A percentile compares a stretch with the other conserved stretches of the same genome.
Conservation (phyloP, 768 basidiomycete species). For the Phylloporus sp. region DNA sequence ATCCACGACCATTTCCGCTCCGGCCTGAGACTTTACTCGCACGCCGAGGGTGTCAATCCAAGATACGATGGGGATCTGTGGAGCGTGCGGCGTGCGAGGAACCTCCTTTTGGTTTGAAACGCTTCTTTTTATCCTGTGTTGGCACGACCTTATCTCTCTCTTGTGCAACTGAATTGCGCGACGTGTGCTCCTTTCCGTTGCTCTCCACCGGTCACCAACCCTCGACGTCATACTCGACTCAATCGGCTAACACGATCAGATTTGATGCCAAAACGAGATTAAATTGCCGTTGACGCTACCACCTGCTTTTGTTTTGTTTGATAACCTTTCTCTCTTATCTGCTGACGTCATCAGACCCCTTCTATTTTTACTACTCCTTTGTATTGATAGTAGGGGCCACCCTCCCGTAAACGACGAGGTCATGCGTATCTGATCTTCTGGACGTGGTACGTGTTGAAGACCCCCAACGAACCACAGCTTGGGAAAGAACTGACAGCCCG, state of each 20-base stretch:
- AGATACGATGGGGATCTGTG: conserved; percentile 6
- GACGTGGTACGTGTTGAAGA: neutral
- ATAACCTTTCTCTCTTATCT: neutral
- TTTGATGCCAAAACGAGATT: neutral
- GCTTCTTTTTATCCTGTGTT: neutral
- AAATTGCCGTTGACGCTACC: neutral
- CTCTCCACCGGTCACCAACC: conserved; percentile 1
- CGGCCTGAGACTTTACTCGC: neutral
- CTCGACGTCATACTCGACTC: conserved; percentile 6
- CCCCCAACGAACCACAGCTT: neutral
- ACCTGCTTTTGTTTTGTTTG: neutral
- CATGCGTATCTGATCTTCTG: neutral
- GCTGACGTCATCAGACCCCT: neutral
- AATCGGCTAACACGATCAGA: neutral
- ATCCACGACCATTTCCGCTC: conserved; percentile 17
- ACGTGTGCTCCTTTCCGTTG: conserved; percentile 2
- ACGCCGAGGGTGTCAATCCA: conserved; percentile 8
- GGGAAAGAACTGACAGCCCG: neutral
- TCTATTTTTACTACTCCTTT: neutral
- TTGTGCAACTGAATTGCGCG: neutral
- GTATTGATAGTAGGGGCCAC: neutral
- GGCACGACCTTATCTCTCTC: conserved; percentile 3
- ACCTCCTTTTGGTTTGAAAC: neutral
- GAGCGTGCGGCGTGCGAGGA: conserved; percentile 18
- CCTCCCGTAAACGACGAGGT: neutral